These are phyloP conservation scores for Candida methanosorbosa DNA, from an alignment of 805 yeast species.

Conservation along the genomic window DNA sequence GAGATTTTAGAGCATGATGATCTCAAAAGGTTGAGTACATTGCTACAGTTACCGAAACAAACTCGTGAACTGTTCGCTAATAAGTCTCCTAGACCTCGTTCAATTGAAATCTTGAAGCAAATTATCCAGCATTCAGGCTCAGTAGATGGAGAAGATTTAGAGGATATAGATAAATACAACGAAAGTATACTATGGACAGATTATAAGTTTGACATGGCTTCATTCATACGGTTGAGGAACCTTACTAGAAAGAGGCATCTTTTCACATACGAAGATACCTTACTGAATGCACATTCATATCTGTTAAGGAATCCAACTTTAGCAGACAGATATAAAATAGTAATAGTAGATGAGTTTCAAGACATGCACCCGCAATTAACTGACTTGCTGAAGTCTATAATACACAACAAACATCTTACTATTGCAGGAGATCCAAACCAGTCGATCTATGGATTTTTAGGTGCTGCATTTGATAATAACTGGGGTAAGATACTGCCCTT, in stretches of 20 bases:
- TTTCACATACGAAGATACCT: constrained; percentile 17
- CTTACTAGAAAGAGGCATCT: constrained; percentile 10
- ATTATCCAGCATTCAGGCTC: constrained; percentile 8
- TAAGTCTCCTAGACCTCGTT: no score
- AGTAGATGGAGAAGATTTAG: constrained; percentile 4
- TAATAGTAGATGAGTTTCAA: constrained; percentile 68
- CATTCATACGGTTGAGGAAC: constrained; percentile 7
- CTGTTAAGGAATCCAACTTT: constrained; percentile 1
- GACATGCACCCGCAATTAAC: constrained; percentile 50
- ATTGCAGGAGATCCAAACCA: constrained; percentile 70
- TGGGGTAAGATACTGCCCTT: constrained; percentile 12
- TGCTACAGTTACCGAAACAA: neutral
- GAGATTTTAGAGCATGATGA: constrained; percentile 42
- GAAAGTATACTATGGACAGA: constrained; percentile 2
- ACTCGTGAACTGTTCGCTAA: no score
- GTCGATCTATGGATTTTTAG: constrained; percentile 60
- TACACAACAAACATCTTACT: constrained; percentile 41
- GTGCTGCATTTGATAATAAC: constrained; percentile 28
- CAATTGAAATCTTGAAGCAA: constrained; percentile 7
- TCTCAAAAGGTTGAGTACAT: constrained; percentile 9
- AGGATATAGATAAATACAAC: constrained; percentile 5
- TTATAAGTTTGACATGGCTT: constrained; percentile 5
- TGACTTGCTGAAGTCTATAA: constrained; percentile 32
- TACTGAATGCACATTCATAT: constrained; percentile 9
- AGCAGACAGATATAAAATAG: constrained; percentile 23